These are phyloP conservation scores for Saccharomycopsis microspora DNA, from an alignment of 805 yeast genomes.

Conservation along the genomic window DNA sequence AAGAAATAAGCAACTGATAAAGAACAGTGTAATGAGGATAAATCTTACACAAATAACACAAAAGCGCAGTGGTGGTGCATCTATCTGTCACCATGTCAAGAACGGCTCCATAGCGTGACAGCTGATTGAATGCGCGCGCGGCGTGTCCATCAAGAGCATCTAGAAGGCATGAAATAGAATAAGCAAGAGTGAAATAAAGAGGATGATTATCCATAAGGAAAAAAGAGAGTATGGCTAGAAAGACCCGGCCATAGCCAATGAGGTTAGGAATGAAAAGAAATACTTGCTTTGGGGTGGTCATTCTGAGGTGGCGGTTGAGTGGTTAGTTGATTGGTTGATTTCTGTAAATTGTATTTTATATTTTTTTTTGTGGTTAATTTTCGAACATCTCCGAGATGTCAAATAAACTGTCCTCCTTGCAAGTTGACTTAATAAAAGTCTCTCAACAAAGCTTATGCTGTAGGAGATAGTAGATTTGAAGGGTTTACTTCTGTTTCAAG, in stretches of 20 bases:
- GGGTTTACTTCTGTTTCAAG: no score
- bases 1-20: constrained; percentile 77
- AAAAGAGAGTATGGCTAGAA: constrained; percentile 73
- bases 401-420: neutral
- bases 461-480: neutral
- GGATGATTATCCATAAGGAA: constrained; percentile 80
- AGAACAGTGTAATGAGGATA: constrained; percentile 29
- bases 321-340: neutral
- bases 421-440: neutral
- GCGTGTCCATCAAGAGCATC: constrained; percentile 97
- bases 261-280: constrained; percentile 80
- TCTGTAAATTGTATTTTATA: no score
- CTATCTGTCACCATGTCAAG: constrained; percentile 98
- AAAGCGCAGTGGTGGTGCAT: constrained; percentile 89
- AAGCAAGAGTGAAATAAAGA: constrained; percentile 58
- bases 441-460: neutral
- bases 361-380: no score
- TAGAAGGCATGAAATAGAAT: constrained; percentile 78
- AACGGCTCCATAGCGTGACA: constrained; percentile 91
- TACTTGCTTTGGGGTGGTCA: constrained; percentile 36
- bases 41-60: constrained; percentile 58
- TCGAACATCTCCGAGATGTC: neutral
- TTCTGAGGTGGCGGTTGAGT: neutral
- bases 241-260: constrained; percentile 80
- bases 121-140: constrained; percentile 81